phyloP scores from a whole-genome alignment of 805 yeast genomes.

The Kodamaea hsintzibuensis region DNA sequence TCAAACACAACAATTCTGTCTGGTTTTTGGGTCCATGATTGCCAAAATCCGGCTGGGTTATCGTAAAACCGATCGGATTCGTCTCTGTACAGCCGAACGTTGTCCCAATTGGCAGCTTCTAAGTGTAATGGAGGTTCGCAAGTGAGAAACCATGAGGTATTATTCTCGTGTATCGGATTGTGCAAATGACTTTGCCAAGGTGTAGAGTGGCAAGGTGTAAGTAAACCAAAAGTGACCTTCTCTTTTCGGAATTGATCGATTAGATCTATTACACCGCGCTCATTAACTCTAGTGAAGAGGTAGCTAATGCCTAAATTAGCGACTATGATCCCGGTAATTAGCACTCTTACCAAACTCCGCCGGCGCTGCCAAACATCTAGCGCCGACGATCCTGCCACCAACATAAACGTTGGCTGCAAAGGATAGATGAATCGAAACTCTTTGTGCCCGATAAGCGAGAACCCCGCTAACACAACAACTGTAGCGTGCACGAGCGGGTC shows the following conservation, averaged over 20 bases:
- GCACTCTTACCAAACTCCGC: neutral
- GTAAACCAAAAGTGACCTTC: slow-evolving; percentile 60
- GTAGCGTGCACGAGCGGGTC: slow-evolving; percentile 26
- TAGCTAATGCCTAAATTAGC: slow-evolving; percentile 44
- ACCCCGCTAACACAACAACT: slow-evolving; percentile 49
- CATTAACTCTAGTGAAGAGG: slow-evolving; percentile 70
- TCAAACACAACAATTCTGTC: slow-evolving; percentile 9
- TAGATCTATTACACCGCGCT: slow-evolving; percentile 80
- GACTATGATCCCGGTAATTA: slow-evolving; percentile 3
- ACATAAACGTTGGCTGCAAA: slow-evolving; percentile 69
- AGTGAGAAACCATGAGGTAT: slow-evolving; percentile 70
- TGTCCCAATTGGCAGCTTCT: slow-evolving; percentile 17
- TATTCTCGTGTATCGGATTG: slow-evolving; percentile 40
- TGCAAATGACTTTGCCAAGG: slow-evolving; percentile 91
- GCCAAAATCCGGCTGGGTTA: slow-evolving; percentile 60
- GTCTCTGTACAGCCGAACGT: slow-evolving; percentile 59
- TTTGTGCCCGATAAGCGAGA: slow-evolving; percentile 76
- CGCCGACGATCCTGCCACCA: slow-evolving; percentile 24
- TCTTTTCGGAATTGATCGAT: slow-evolving; percentile 49
- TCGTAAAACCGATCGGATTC: slow-evolving; percentile 85
- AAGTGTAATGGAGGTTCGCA: slow-evolving; percentile 86
- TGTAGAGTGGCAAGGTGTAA: slow-evolving; percentile 96
- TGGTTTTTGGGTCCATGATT: slow-evolving; percentile 3
- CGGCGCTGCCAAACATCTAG: neutral
- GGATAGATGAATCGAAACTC: slow-evolving; percentile 91